A percentile compares a stretch with the other conserved stretches of the same genome.
Evolutionary conservation across 1,284 basidiomycete species (phyloP).

Genomic region (Leccinum subspadiceum): DNA sequence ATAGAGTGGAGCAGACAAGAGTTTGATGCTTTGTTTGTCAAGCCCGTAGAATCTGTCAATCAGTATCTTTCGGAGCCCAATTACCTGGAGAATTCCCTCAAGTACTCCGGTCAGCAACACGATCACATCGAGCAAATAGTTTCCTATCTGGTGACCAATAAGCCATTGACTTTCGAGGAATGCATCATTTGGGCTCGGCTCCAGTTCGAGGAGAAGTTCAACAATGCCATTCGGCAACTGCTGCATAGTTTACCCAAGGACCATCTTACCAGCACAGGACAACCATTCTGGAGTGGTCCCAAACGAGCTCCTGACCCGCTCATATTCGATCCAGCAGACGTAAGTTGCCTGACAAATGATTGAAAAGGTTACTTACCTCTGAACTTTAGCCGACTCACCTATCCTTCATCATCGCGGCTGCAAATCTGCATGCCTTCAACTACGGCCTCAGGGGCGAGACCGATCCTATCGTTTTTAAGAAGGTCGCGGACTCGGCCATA

Average conservation of each 20-base stretch:
- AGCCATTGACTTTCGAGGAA: slow-evolving; percentile 95
- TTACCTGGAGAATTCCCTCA: slow-evolving; percentile 89
- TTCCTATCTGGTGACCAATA: slow-evolving; percentile 87
- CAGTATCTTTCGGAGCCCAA: slow-evolving; percentile 96
- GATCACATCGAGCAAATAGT: slow-evolving; percentile 92
- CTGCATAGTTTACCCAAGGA: slow-evolving; percentile 95
- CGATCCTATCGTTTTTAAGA: slow-evolving; percentile 80
- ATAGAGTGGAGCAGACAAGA: slow-evolving; percentile 98
- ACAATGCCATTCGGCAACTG: slow-evolving; percentile 92
- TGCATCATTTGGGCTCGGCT: slow-evolving; percentile 97
- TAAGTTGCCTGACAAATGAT: slow-evolving; percentile 41
- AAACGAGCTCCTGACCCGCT: slow-evolving; percentile 97
- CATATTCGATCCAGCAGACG: slow-evolving; percentile 83
- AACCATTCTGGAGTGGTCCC: slow-evolving; percentile 96
- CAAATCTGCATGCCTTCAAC: slow-evolving; percentile 97
- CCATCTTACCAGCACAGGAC: slow-evolving; percentile 83
- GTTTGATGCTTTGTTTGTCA: slow-evolving; percentile 93
- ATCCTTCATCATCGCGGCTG: slow-evolving; percentile 88
- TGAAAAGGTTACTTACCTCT: slow-evolving; percentile 8
- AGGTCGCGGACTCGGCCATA: slow-evolving; percentile 80
- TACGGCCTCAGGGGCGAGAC: slow-evolving; percentile 94
- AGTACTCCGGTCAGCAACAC: slow-evolving; percentile 86
- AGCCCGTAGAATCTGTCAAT: slow-evolving; percentile 94
- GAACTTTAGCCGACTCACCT: slow-evolving; percentile 75
- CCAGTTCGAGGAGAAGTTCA: slow-evolving; percentile 95